phyloP scores from a whole-genome alignment of 306 rosid species.

The Ceratonia siliqua region DNA sequence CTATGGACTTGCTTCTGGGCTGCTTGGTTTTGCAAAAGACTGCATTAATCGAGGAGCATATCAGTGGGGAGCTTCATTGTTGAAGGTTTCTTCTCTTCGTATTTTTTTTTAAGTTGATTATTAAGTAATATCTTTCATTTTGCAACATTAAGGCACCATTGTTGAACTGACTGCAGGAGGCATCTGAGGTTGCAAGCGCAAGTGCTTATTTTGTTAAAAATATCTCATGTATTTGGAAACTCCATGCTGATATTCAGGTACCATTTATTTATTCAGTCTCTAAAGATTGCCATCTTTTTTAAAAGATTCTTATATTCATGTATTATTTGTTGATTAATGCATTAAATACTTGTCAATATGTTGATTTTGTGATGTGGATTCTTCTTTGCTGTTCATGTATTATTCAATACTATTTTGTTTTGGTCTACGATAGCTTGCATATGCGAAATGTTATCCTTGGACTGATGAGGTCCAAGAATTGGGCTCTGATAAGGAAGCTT shows the following conservation, averaged over 20 bases:
- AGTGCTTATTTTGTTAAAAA: conserved; percentile 64
- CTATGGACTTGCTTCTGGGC: conserved; percentile 85
- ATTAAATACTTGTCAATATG: not conserved
- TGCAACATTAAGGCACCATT: conserved; percentile 23
- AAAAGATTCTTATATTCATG: not conserved
- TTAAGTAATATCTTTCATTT: conserved; percentile 24
- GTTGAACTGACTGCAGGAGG: conserved; percentile 69
- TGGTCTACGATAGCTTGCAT: conserved; percentile 60
- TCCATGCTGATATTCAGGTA: conserved; percentile 91
- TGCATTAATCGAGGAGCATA: conserved; percentile 74
- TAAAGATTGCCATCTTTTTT: not conserved
- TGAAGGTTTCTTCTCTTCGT: conserved; percentile 59
- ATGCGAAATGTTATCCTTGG: conserved; percentile 92
- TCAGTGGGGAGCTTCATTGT: conserved; percentile 77
- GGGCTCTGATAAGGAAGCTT: conserved; percentile 62
- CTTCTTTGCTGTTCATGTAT: conserved; percentile 19
- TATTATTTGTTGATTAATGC: conserved; percentile 18
- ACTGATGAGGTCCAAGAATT: conserved; percentile 57
- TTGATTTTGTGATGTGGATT: conserved; percentile 15
- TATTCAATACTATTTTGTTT: conserved; percentile 31
- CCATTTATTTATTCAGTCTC: conserved; percentile 25
- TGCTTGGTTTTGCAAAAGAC: conserved; percentile 81
- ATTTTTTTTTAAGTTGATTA: not conserved
- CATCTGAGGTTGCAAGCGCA: conserved; percentile 59
- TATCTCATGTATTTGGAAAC: conserved; percentile 78